Percentiles rank a stretch among this genome's conserved stretches.
phyloP scores from a whole-genome alignment of 2,329 filamentous ascomycete species.

The Thelonectria discophora region DNA sequence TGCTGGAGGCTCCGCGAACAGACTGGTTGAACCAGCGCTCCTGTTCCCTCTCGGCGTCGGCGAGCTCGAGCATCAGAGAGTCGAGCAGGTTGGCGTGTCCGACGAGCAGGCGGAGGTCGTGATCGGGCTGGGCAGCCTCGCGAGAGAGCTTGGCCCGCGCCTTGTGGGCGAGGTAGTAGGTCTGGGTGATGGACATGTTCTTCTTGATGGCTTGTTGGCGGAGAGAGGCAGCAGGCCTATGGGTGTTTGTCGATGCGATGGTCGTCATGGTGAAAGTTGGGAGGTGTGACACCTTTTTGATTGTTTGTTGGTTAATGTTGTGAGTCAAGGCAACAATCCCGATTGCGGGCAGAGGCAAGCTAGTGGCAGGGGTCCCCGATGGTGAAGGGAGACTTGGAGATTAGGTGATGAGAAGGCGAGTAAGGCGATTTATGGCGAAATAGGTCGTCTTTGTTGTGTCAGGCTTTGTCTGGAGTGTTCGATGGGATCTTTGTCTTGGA shows the following conservation, averaged over 20 bases:
- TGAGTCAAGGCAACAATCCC: conserved; percentile 44
- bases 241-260: conserved; percentile 36
- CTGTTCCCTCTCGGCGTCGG: conserved; percentile 93
- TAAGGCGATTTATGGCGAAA: conserved; percentile 16
- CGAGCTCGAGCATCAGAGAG: conserved; percentile 88
- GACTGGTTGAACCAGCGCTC: conserved; percentile 98
- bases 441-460: conserved; percentile 25
- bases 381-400: conserved; percentile 42
- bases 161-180: conserved; percentile 97
- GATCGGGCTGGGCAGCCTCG: conserved; percentile 89
- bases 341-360: conserved; percentile 41
- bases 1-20: conserved; percentile 74
- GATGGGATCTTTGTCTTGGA: conserved; percentile 21
- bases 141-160: conserved; percentile 94
- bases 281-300: conserved; percentile 36
- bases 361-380: conserved; percentile 45
- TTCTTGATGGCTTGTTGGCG: conserved; percentile 63
- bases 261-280: conserved; percentile 45
- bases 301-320: conserved; percentile 38
- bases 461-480: conserved; percentile 16
- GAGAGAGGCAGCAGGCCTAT: conserved; percentile 44
- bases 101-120: conserved; percentile 93
- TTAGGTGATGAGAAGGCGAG: conserved; percentile 40
- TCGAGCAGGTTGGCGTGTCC: conserved; percentile 99
- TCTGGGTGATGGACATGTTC: conserved; percentile 97